phyloP scores from a whole-genome alignment of 805 yeast genomes.

The Starmerella scarabaei region DNA sequence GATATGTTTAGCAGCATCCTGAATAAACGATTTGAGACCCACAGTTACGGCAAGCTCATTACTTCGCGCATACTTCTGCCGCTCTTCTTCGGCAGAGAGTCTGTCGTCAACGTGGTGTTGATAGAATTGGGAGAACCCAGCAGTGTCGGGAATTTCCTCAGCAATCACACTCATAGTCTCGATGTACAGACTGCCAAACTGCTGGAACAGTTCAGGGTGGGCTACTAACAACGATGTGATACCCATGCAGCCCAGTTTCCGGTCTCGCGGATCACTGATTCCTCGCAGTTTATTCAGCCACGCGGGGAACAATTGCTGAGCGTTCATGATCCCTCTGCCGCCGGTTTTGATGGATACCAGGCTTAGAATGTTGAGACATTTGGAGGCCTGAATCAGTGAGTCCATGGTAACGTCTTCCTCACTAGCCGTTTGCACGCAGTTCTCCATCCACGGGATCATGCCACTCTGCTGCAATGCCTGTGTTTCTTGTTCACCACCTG shows the following conservation, averaged over 20 bases:
- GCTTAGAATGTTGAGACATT: slow-evolving; percentile 5
- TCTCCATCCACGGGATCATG: slow-evolving; percentile 9
- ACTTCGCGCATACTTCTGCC: slow-evolving; percentile 28
- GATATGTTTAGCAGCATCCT: slow-evolving; percentile 14
- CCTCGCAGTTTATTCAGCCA: slow-evolving; percentile 33
- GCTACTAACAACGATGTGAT: slow-evolving; percentile 9
- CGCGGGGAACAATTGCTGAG: slow-evolving; percentile 2
- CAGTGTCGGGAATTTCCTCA: slow-evolving; percentile 61
- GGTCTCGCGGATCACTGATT: slow-evolving; percentile 61
- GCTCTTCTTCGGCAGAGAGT: slow-evolving; percentile 19
- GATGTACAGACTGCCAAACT: slow-evolving; percentile 22
- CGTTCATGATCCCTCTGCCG: slow-evolving; percentile 5
- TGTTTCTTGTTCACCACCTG: slow-evolving; percentile 1
- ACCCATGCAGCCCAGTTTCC: slow-evolving; percentile 56
- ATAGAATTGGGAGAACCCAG: slow-evolving; percentile 35
- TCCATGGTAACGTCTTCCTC: slow-evolving; percentile 7
- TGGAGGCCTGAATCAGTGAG: slow-evolving; percentile 7
- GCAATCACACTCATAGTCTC: slow-evolving; percentile 41
- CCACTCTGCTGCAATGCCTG: slow-evolving; percentile 6
- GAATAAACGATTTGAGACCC: slow-evolving; percentile 36
- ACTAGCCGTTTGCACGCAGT: slow-evolving; percentile 3
- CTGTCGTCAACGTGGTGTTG: slow-evolving; percentile 16
- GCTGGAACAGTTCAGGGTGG: slow-evolving; percentile 9
- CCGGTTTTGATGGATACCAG: slow-evolving; percentile 7
- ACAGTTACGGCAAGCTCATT: slow-evolving; percentile 45